Percentiles rank a stretch among this genome's conserved stretches.
Evolutionary conservation across 2,329 filamentous ascomycete genomes (phyloP).

Genomic region (Pestalotiopsis sp.): DNA sequence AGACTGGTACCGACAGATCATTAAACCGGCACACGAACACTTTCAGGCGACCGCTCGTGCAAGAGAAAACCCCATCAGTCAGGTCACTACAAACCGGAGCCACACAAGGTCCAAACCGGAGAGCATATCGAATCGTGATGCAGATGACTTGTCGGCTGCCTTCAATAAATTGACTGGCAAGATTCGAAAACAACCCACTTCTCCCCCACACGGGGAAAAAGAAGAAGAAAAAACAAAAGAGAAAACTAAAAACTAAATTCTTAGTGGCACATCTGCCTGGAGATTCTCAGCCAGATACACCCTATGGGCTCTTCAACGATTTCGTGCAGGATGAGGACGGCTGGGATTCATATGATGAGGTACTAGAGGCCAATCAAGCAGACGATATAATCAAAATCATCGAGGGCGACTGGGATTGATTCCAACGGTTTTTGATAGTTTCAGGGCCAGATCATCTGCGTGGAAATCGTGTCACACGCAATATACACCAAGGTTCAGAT

Average conservation of each 20-base stretch:
- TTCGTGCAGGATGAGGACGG: background rate
- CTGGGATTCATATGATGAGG: conserved; percentile 2
- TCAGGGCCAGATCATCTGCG: too few species aligned
- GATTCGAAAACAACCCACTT: background rate
- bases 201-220: too few species aligned
- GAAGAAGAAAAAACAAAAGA: too few species aligned
- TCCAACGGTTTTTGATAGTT: too few species aligned
- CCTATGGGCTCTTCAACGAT: background rate
- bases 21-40: background rate
- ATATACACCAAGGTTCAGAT: too few species aligned
- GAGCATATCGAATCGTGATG: background rate
- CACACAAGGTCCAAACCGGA: background rate
- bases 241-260: background rate
- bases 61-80: background rate
- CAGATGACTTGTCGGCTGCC: background rate
- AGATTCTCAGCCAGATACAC: background rate
- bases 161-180: background rate
- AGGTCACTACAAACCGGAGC: too few species aligned
- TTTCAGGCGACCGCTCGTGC: background rate
- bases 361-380: background rate
- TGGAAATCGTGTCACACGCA: too few species aligned
- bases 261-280: background rate
- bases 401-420: background rate
- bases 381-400: background rate
- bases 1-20: background rate